Evolutionary conservation across 2,329 filamentous ascomycete species (phyloP).

Genomic region (Aaosphaeria arxii): DNA sequence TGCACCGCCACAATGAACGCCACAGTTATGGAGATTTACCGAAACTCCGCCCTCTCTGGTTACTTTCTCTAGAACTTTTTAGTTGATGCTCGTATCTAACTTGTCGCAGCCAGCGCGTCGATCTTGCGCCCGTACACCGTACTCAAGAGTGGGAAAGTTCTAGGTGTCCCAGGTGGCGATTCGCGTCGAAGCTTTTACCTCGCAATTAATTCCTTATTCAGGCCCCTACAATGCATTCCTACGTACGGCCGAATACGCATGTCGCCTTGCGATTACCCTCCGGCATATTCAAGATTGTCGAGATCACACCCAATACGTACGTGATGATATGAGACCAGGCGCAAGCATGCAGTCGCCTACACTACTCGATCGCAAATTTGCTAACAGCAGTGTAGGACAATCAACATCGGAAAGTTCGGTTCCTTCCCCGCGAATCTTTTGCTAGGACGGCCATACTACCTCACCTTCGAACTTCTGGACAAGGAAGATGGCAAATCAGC

Average conservation of each 20-base stretch:
- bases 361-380: neutral
- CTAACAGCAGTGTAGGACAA: slow-evolving; percentile 56
- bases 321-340: slow-evolving; percentile 38
- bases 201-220: too few relatives aligned
- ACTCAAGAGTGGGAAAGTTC: too few relatives aligned
- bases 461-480: slow-evolving; percentile 88
- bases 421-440: slow-evolving; percentile 86
- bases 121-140: too few relatives aligned
- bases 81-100: too few relatives aligned
- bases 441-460: slow-evolving; percentile 83
- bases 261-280: slow-evolving; percentile 58
- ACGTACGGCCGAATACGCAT: slow-evolving; percentile 50
- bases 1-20: too few relatives aligned
- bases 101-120: too few relatives aligned
- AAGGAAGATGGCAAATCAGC: slow-evolving; percentile 60
- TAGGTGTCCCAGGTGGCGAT: too few relatives aligned
- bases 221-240: slow-evolving; percentile 37
- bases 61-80: too few relatives aligned
- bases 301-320: slow-evolving; percentile 63
- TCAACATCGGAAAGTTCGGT: slow-evolving; percentile 91
- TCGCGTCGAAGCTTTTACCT: too few relatives aligned
- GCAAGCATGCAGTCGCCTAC: slow-evolving; percentile 23
- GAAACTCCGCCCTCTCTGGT: too few relatives aligned
- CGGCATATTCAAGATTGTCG: slow-evolving; percentile 55
- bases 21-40: too few relatives aligned